Evolutionary conservation across 2,329 filamentous ascomycete genomes (phyloP).

Genomic region (Aspergillus ruber): DNA sequence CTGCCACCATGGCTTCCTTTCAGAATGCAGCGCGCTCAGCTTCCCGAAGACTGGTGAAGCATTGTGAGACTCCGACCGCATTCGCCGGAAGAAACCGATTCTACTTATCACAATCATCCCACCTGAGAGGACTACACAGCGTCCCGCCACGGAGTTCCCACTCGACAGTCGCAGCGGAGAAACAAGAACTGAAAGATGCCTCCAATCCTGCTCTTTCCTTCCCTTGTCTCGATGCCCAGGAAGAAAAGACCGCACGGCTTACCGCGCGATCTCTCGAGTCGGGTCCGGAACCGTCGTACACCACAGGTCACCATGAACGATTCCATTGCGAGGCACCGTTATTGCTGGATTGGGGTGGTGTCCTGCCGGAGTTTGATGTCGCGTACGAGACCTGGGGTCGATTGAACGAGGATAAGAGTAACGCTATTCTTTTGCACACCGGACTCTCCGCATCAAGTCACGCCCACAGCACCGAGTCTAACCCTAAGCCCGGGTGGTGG

Average conservation of each 20-base stretch:
- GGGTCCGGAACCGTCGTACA: conserved; percentile 91
- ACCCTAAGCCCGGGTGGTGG: conserved; percentile 94
- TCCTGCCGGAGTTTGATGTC: conserved; percentile 80
- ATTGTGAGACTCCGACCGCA: conserved; percentile 2
- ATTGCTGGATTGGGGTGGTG: conserved; percentile 87
- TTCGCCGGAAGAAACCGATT: conserved; percentile 6
- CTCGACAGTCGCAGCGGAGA: conserved; percentile 6
- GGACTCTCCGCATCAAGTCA: conserved; percentile 96
- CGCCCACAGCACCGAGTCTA: conserved; percentile 81
- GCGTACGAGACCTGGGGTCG: conserved; percentile 89
- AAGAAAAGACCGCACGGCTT: conserved; percentile 69
- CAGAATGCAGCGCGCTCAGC: conserved; percentile 11
- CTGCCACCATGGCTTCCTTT: conserved; percentile 10
- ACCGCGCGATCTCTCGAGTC: conserved; percentile 60
- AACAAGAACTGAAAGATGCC: conserved; percentile 26
- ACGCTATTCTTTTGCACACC: conserved; percentile 87
- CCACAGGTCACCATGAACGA: conserved; percentile 71
- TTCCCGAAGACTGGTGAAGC: conserved; percentile 8
- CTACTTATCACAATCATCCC: conserved; percentile 1
- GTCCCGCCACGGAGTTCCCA: conserved; percentile 13
- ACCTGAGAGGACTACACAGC: conserved; percentile 14
- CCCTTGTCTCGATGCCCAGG: conserved; percentile 80
- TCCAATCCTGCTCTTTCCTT: conserved; percentile 85
- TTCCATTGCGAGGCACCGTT: conserved; percentile 71
- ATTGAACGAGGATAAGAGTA: conserved; percentile 57